A percentile compares a stretch with the other conserved stretches of the same genome.
These are phyloP conservation scores for Ophiocordyceps camponoti-rufipedis DNA, from an alignment of 2,329 filamentous ascomycete species.

Conservation along the genomic window DNA sequence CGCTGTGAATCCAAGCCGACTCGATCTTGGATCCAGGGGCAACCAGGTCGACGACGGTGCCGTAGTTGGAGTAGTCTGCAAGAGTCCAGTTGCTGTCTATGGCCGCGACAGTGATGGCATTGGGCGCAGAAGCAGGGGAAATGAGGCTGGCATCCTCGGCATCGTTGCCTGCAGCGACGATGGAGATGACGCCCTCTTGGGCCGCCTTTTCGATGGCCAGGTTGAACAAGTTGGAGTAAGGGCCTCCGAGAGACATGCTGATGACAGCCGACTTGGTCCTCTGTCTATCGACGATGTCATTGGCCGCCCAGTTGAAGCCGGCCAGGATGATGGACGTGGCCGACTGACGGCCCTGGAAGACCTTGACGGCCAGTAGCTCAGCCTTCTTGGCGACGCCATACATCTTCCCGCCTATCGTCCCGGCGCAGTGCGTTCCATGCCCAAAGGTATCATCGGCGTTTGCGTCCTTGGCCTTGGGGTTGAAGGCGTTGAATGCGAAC, in stretches of 20 bases:
- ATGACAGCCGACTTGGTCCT: constrained; percentile 24
- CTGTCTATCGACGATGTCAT: constrained; percentile 22
- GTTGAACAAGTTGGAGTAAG: constrained; percentile 26
- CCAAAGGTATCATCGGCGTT: constrained; percentile 14
- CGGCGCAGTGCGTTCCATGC: constrained; percentile 23
- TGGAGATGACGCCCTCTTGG: constrained; percentile 26
- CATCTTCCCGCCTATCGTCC: constrained; percentile 16
- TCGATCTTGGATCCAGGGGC: constrained; percentile 28
- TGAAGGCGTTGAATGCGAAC: constrained; percentile 9
- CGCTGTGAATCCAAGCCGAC: constrained; percentile 28
- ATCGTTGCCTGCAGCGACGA: constrained; percentile 36
- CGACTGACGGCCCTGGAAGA: constrained; percentile 15
- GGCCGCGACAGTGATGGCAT: constrained; percentile 16
- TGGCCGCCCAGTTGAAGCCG: constrained; percentile 22
- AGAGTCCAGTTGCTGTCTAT: constrained; percentile 18
- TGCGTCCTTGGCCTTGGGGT: constrained; percentile 1
- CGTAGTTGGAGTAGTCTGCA: constrained; percentile 32
- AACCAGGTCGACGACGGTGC: constrained; percentile 28
- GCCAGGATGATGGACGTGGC: constrained; percentile 13
- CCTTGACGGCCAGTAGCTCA: constrained; percentile 26
- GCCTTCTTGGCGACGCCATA: constrained; percentile 25
- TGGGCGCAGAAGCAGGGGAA: constrained; percentile 14
- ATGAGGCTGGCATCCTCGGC: constrained; percentile 9
- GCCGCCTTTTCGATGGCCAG: constrained; percentile 26
- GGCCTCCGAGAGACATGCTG: constrained; percentile 37